These are phyloP conservation scores for Fusarium oxysporum DNA, from an alignment of 2,329 filamentous ascomycete species.

Conservation along the genomic window DNA sequence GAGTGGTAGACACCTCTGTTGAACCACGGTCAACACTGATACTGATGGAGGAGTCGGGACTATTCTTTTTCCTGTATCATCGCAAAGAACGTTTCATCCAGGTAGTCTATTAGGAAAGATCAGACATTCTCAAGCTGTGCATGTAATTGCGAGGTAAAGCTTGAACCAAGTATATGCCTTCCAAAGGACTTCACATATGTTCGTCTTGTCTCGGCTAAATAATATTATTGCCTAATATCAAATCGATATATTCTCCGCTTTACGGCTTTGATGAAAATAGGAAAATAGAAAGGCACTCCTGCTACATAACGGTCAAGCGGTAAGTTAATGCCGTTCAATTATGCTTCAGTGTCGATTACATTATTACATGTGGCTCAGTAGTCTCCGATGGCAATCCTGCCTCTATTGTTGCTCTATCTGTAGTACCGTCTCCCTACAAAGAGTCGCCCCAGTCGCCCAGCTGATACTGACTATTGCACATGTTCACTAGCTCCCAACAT, in stretches of 20 bases:
- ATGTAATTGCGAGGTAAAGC: too few species aligned
- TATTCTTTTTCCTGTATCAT: background rate
- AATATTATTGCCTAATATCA: background rate
- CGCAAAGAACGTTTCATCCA: too few species aligned
- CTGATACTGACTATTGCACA: conserved; percentile 71
- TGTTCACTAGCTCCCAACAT: conserved; percentile 73
- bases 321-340: too few species aligned
- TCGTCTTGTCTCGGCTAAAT: background rate
- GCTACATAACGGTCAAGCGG: too few species aligned
- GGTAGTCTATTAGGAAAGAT: too few species aligned
- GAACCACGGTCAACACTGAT: too few species aligned
- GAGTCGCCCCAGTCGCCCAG: conserved; percentile 52
- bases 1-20: background rate
- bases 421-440: rapidly evolving
- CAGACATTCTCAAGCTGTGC: background rate
- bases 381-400: too few species aligned
- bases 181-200: background rate
- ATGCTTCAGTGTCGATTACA: too few species aligned
- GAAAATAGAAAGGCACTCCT: background rate
- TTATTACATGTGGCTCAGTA: too few species aligned
- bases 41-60: background rate
- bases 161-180: background rate
- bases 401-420: background rate
- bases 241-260: background rate
- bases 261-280: background rate